Evolutionary conservation across 202 grass and related monocot genomes (phyloP), one percentile per base, ranked within the genome.

Genomic region (Dendrocalamus latiflorus): DNA sequence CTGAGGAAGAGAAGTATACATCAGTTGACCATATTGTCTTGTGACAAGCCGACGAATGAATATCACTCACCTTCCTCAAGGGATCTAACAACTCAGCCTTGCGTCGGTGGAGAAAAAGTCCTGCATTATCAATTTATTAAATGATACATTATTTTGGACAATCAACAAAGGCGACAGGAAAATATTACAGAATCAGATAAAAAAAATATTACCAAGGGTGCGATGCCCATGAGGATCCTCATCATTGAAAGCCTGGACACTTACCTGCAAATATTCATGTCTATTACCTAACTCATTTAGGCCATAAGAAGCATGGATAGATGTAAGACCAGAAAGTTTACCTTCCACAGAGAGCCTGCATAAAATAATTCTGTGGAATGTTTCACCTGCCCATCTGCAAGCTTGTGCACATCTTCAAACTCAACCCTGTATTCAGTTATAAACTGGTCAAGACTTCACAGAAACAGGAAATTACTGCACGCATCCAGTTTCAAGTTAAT

Each of bases 201-300:
- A 76, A 54, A 54, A 43, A 50, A 57, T 44, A 71, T 81, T 95
- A 98, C 95, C 95, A 74, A 98, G 91, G 39, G 95, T 98, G 38
- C 95, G 93, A 34, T 91, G 89, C n/a, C 95, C 93, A 80, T 98
- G 95, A 54, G 95, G 95, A 85, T 98, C 95, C 80, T 98, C 95
- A 25, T 98, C 95, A 62, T 91, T 98, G 89, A 98, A 95, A 42
- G 95, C 95, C 73, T 98, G 95, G 36, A 95, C 95, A 87, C 93
- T 98, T 75, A 98, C 95, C 95, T 98, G 81, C 65, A 88, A 75
- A 87, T 45, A 44, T 38, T n/a, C 39, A 53, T 79, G 48, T 73
- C 37, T 21, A 45, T 74, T 81, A 81, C 34, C n/a, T 26, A 79
- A 75, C 68, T 56, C 37, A 55, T 66, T 70, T 60, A 68, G 57